Evolutionary conservation across 225 moss, liverwort and hornwort species (phyloP).

Genomic region (Marchantia paleacea): DNA sequence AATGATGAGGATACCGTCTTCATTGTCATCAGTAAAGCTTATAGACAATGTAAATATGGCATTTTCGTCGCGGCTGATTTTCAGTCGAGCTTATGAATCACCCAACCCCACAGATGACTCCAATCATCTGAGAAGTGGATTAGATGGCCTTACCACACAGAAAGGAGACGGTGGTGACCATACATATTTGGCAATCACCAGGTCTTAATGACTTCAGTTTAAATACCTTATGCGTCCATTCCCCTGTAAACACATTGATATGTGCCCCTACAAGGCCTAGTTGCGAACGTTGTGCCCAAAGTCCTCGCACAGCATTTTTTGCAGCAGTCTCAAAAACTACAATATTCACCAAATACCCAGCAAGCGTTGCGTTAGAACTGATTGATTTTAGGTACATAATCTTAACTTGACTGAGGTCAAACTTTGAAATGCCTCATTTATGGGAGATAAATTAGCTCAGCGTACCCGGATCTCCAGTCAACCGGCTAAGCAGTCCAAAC

Average conservation of each 20-base stretch:
- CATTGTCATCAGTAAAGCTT: not conserved
- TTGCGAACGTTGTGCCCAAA: slow-evolving; percentile 87
- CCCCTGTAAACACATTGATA: slow-evolving; percentile 88
- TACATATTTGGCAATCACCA: not conserved
- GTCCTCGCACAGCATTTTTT: slow-evolving; percentile 75
- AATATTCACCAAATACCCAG: not conserved
- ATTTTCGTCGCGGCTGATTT: not conserved
- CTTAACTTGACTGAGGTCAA: not conserved
- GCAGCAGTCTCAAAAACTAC: slow-evolving; percentile 83
- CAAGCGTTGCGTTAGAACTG: not conserved
- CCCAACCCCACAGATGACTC: not conserved
- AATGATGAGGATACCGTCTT: not conserved
- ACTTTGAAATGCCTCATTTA: not conserved
- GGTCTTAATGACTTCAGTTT: not conserved
- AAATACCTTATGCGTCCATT: slow-evolving; percentile 95
- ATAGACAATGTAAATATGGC: not conserved
- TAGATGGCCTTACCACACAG: not conserved
- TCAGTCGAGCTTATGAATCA: not conserved
- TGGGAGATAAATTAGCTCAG: not conserved
- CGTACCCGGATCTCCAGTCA: slow-evolving; percentile 84
- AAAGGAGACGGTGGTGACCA: not conserved
- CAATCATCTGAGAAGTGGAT: not conserved
- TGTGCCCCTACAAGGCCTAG: slow-evolving; percentile 93
- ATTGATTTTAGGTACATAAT: not conserved
- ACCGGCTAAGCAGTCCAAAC: slow-evolving; percentile 85